Evolutionary conservation across 2,329 filamentous ascomycete species (phyloP).

Genomic region (Hymenoscyphus infarciens): DNA sequence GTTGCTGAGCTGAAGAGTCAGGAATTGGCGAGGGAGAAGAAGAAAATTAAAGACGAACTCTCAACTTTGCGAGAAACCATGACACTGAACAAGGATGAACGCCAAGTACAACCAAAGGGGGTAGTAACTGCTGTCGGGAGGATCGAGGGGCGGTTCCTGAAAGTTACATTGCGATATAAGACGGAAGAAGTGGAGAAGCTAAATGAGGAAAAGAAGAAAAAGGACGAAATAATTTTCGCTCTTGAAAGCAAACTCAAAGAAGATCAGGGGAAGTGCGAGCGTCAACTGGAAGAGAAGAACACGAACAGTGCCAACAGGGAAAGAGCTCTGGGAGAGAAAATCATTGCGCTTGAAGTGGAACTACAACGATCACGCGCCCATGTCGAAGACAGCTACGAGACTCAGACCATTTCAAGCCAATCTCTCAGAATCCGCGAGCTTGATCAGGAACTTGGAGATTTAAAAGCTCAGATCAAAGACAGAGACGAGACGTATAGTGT

Average conservation of each 20-base stretch:
- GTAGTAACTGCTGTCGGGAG: neutral
- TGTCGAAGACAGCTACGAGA: neutral
- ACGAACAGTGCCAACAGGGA: too few species aligned
- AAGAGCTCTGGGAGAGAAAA: too few species aligned
- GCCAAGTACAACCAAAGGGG: neutral
- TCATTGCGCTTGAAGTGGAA: neutral
- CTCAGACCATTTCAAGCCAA: neutral
- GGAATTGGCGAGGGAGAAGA: neutral
- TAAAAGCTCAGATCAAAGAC: neutral
- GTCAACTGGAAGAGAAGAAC: too few species aligned
- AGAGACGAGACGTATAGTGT: neutral
- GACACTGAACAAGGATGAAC: neutral
- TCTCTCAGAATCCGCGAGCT: neutral
- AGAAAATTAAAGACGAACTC: neutral
- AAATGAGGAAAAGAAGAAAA: too few species aligned
- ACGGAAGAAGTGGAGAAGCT: too few species aligned
- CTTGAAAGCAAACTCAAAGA: too few species aligned
- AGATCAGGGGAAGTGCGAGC: too few species aligned
- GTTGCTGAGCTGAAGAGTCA: neutral
- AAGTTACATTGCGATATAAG: neutral
- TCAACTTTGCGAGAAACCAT: neutral
- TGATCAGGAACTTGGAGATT: neutral
- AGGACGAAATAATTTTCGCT: too few species aligned
- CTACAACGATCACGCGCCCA: neutral
- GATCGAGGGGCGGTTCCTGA: neutral